Percentiles rank a stretch among this genome's conserved stretches.
Conservation (phyloP, 306 rosid species). For the Prunus padus region DNA sequence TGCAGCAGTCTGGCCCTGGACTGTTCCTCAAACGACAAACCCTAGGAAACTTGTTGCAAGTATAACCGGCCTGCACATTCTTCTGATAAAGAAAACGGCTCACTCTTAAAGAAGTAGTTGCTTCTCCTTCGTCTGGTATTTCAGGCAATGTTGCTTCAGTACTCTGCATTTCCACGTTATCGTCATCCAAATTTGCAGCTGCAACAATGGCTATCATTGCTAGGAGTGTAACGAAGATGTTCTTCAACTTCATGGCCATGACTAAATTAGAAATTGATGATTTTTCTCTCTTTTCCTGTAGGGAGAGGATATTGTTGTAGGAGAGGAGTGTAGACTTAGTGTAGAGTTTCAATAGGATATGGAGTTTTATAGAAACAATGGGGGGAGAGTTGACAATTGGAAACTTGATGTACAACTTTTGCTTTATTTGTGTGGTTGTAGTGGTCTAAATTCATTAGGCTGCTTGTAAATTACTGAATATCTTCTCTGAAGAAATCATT, state of each 20-base stretch:
- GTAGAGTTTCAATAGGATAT: not conserved
- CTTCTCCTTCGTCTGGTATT: not conserved
- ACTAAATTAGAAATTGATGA: not conserved
- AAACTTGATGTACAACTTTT: conserved; percentile 20
- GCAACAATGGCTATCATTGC: conserved; percentile 7
- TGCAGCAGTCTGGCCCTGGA: conserved; percentile 40
- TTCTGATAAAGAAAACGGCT: conserved; percentile 21
- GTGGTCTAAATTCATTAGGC: conserved; percentile 27
- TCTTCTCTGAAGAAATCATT: conserved; percentile 22
- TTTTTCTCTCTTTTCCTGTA: not conserved
- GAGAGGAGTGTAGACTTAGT: not conserved
- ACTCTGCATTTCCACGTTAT: not conserved
- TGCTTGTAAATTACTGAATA: conserved; percentile 26
- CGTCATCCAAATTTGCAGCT: not conserved
- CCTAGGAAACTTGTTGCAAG: conserved; percentile 36
- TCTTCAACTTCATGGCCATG: conserved; percentile 19
- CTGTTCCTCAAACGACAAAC: conserved; percentile 41
- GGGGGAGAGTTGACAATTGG: conserved; percentile 17
- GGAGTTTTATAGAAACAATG: conserved; percentile 14
- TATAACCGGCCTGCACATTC: not conserved
- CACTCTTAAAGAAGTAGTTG: conserved; percentile 3
- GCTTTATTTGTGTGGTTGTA: conserved; percentile 22
- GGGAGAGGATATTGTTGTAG: not conserved
- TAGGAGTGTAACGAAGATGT: not conserved
- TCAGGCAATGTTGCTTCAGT: conserved; percentile 2